A percentile compares a stretch with the other conserved stretches of the same genome.
Evolutionary conservation across 139 green algal genomes (phyloP).

Genomic region (Desmodesmus armatus): DNA sequence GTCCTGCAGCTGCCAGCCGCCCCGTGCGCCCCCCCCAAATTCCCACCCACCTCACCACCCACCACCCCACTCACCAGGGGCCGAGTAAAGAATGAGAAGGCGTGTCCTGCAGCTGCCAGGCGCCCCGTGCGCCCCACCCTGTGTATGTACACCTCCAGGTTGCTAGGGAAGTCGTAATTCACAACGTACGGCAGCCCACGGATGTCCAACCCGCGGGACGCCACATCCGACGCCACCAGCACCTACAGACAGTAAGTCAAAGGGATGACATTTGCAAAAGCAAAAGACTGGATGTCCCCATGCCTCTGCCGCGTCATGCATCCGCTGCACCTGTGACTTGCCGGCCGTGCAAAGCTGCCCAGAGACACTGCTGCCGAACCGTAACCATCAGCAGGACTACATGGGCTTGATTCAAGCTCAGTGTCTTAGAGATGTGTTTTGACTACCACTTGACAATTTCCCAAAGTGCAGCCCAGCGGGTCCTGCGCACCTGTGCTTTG

Average conservation of each 20-base stretch:
- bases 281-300: neutral
- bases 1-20: conserved; percentile 84
- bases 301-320: neutral
- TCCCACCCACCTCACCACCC: neutral
- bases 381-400: too few species aligned
- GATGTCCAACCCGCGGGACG: conserved; percentile 86
- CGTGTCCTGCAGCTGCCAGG: conserved; percentile 85
- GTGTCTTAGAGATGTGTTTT: too few species aligned
- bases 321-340: conserved; percentile 61
- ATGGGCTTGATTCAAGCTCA: too few species aligned
- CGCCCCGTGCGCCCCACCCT: conserved; percentile 92
- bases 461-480: too few species aligned
- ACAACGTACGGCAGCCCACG: conserved; percentile 83
- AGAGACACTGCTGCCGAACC: too few species aligned
- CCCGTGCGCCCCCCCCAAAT: conserved; percentile 94
- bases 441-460: too few species aligned
- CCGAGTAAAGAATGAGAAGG: conserved; percentile 90
- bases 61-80: conserved; percentile 66
- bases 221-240: conserved; percentile 90
- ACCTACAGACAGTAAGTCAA: conserved; percentile 55
- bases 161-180: conserved; percentile 92
- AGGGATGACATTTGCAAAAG: neutral
- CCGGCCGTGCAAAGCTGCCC: conserved; percentile 81
- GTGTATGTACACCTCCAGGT: conserved; percentile 94
- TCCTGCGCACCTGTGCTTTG: conserved; percentile 72